These are phyloP conservation scores for Actinomucor elegans DNA, from an alignment of 371 early-diverging fungal genomes.

Conservation along the genomic window DNA sequence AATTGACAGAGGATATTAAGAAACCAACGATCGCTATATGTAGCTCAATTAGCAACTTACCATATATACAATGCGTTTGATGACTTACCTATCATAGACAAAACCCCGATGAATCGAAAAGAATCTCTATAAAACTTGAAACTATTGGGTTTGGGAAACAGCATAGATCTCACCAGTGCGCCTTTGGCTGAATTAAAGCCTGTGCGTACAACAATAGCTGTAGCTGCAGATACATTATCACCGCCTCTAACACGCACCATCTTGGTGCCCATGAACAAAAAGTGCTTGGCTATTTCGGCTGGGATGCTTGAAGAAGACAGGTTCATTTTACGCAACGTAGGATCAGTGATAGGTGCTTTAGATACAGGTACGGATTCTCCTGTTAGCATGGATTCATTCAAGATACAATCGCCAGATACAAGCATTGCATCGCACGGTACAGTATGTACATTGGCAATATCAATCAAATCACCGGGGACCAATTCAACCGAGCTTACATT, in stretches of 20 bases:
- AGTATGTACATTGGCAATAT: slow-evolving; percentile 68
- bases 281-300: slow-evolving; percentile 74
- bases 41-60: slow-evolving; percentile 2
- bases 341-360: slow-evolving; percentile 75
- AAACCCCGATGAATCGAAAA: slow-evolving; percentile 92
- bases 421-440: slow-evolving; percentile 96
- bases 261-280: slow-evolving; percentile 91
- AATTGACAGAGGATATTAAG: slow-evolving; percentile 80
- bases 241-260: slow-evolving; percentile 79
- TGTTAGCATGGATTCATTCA: slow-evolving; percentile 99
- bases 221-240: slow-evolving; percentile 47
- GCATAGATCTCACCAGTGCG: slow-evolving; percentile 89
- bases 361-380: slow-evolving; percentile 84
- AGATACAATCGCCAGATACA: slow-evolving; percentile 95
- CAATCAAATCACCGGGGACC: slow-evolving; percentile 94
- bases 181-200: slow-evolving; percentile 99
- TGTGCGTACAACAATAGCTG: slow-evolving; percentile 89
- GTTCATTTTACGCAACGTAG: slow-evolving; percentile 70
- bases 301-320: slow-evolving; percentile 68
- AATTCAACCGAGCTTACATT: slow-evolving; percentile 80
- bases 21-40: slow-evolving; percentile 74
- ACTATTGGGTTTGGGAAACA: slow-evolving; percentile 92
- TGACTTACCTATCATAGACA: slow-evolving; percentile 68
- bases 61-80: slow-evolving; percentile 1
- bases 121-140: slow-evolving; percentile 96